Conservation (phyloP, 208 protist species). For the Crithidia thermophila region DNA sequence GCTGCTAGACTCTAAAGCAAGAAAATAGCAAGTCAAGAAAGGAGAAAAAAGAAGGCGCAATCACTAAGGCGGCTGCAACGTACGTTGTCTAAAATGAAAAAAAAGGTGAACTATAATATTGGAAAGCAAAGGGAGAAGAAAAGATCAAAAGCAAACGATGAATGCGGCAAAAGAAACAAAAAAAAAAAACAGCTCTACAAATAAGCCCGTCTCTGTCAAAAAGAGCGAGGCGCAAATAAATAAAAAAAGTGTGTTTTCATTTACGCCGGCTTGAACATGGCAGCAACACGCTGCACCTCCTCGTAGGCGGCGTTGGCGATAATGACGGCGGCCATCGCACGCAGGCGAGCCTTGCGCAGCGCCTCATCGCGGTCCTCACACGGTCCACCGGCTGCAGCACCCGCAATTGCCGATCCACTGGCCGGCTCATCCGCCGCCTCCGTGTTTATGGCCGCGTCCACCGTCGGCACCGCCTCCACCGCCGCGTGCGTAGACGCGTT, state of each 20-base stretch:
- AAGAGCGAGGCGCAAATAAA: no score
- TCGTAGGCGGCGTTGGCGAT: slow-evolving; percentile 25
- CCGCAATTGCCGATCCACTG: neutral
- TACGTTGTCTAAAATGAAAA: no score
- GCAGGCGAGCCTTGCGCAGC: slow-evolving; percentile 25
- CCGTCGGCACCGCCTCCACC: neutral
- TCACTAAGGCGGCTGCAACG: no score
- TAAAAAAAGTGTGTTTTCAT: neutral
- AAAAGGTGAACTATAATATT: no score
- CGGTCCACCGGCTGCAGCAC: neutral
- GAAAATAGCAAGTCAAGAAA: neutral
- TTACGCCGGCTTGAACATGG: slow-evolving; percentile 5
- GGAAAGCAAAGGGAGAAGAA: no score
- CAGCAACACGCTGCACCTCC: slow-evolving; percentile 23
- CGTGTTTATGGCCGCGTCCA: neutral
- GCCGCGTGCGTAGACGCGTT: neutral
- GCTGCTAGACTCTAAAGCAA: no score
- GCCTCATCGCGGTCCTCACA: neutral
- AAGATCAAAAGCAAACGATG: no score
- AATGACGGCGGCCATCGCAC: slow-evolving; percentile 25
- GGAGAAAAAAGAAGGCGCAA: no score
- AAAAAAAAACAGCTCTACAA: no score
- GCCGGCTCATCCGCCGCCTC: neutral
- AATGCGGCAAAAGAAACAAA: no score
- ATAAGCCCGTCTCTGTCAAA: no score